Evolutionary conservation across 352 stramenopile species (phyloP).

Genomic region (Globisporangium heterothallicum): DNA sequence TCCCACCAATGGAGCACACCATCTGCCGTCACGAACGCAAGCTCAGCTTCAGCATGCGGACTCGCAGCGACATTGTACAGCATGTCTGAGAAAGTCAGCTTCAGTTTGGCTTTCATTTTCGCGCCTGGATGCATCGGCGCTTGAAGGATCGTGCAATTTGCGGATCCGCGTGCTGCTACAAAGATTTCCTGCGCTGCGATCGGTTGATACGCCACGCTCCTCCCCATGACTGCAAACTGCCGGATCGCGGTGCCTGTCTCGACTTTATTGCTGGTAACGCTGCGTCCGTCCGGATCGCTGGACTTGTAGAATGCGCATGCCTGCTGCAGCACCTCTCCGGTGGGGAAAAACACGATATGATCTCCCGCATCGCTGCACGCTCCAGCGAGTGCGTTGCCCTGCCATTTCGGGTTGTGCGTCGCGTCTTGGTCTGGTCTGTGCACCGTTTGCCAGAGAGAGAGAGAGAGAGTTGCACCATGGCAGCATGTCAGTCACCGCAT

Average conservation of each 20-base stretch:
- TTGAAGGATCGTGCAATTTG: constrained; percentile 34
- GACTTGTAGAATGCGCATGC: constrained; percentile 42
- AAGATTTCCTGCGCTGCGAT: constrained; percentile 23
- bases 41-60: constrained; percentile 54
- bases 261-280: constrained; percentile 32
- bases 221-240: constrained; percentile 56
- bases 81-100: constrained; percentile 47
- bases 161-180: constrained; percentile 35
- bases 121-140: constrained; percentile 9
- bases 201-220: constrained; percentile 31
- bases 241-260: constrained; percentile 54
- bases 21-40: constrained; percentile 44
- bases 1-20: constrained; percentile 51
- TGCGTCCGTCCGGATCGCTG: background rate
- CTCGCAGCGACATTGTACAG: constrained; percentile 59
- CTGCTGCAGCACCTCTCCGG: constrained; percentile 59
- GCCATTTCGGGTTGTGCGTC: constrained; percentile 36
- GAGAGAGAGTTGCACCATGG: too few species aligned
- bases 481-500: too few species aligned
- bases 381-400: constrained; percentile 61
- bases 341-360: constrained; percentile 66
- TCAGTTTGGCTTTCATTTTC: constrained; percentile 34
- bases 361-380: constrained; percentile 20
- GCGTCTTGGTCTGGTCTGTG: constrained; percentile 20
- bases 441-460: background rate